Base-by-base conservation (phyloP, 495 filamentous ascomycete species). In the Neurospora sp. region DNA sequence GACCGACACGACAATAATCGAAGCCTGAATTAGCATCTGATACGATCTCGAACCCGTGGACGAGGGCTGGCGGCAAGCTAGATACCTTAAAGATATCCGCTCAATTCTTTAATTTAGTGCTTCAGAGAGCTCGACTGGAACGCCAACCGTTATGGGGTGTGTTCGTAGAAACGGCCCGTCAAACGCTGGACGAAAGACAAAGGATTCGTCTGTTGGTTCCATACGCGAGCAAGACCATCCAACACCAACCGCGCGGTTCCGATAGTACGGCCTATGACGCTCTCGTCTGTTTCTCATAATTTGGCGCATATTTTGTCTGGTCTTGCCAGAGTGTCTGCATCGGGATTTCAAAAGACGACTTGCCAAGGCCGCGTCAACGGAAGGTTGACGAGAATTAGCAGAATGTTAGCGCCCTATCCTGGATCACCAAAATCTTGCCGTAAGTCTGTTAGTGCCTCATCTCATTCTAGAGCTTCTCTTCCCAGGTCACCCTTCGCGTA, bases 1-100 rank as follows among this genome's bases (percentile, higher is more conserved):
- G 10, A 28, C 5, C 24, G 2, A 7, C 0, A 59, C 0, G 3
- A 28, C 48, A 28, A 3, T 1, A 2, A 15, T 0, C 21, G 5
- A 7, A 15, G 21, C 37, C 37, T 38, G 37, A 38, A 11, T 24
- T 48, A 24, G n/a, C 3, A 48, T 21, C 5, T 11, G n/a, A 21
- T 11, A 10, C n/a, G 9, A 48, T 24, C 17, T 5, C 3, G 8
- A 0, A 24, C 8, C 1, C 4, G 43, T 48, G 9, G n/a, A n/a
- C 8, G 17, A 48, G 45, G 45, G n/a, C 45, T 21, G n/a, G 9
- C 45, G n/a, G 9, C n/a, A 24, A 48, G n/a, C 9, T 24, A n/a
- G 17, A 5, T n/a, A 6, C n/a, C 8, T 11, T 24, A 11, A 11
- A 5, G 8, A 2, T 4, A 4, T 21, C 4, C n/a, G 8, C 8